Evolutionary conservation across 371 early-diverging fungal species (phyloP), one percentile per base, ranked within the genome.

Genomic region (Lichtheimia ramosa): DNA sequence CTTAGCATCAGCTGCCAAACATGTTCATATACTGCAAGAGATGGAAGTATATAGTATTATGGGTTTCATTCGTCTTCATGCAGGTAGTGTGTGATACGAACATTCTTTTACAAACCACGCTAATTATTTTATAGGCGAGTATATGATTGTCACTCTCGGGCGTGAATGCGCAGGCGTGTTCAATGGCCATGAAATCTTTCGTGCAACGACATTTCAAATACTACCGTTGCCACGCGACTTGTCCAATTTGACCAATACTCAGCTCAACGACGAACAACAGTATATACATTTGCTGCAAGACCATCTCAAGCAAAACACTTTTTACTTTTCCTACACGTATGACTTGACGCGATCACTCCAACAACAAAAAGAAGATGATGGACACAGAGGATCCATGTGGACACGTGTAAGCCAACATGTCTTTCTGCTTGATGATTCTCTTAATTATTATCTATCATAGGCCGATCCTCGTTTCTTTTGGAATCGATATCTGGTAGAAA

Each of bases 401-500:
- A 65, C 65, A 54, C 24, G 70, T 51, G 84, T 78, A 73, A 58
- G 50, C 1, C 34, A 34, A 8, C 34, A 34, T 34, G 34, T 34
- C 10, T 34, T 34, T 28, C 10, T 27, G 27, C 34, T 34, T 34
- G 10, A 34, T 10, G 10, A 10, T 34, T 34, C 34, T 34, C 10
- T 34, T 8, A 34, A 34, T 34, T 34, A 0, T 34, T 34, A 2
- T 34, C 34, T 10, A 34, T 2, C 14, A 3, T 66, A 89, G 83
- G 89, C 92, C 3, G 93, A 96, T 66, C 81, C 84, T 40, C 82
- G 94, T 39, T 97, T 96, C 71, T 95, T 91, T 68, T 97, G 92
- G 95, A 97, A 97, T 73, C 75, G 75, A 34, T 82, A 82, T 49
- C 68, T 96, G 21, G 72, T 78, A 21, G 73, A 80, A 53, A 83